Percentiles rank a stretch among this genome's conserved stretches.
Conservation (phyloP, 2,329 filamentous ascomycete species). For the Cercospora sp. region DNA sequence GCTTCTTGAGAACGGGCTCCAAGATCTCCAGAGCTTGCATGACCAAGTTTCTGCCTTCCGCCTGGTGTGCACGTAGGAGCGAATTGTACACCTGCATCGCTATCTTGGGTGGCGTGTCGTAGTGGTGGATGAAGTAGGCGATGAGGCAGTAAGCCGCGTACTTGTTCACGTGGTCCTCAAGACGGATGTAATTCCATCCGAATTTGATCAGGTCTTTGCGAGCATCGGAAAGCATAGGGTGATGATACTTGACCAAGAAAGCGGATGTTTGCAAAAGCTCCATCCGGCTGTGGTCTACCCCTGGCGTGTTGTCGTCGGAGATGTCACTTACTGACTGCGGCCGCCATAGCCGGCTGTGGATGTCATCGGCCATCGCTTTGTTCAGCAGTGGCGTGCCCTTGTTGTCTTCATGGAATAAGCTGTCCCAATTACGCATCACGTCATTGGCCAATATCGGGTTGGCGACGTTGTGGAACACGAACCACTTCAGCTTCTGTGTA, state of each 20-base stretch:
- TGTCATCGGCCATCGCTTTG: constrained; percentile 79
- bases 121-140: constrained; percentile 95
- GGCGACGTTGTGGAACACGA: constrained; percentile 85
- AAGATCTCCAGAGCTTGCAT: constrained; percentile 93
- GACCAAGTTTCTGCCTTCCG: constrained; percentile 86
- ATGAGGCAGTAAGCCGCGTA: constrained; percentile 97
- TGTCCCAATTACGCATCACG: constrained; percentile 77
- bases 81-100: constrained; percentile 93
- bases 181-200: constrained; percentile 94
- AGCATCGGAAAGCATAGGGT: constrained; percentile 80
- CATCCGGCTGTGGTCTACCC: constrained; percentile 93
- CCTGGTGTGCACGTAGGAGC: constrained; percentile 87
- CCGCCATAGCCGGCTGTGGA: constrained; percentile 93
- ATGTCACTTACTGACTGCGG: constrained; percentile 71
- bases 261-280: constrained; percentile 93
- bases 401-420: constrained; percentile 52
- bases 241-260: constrained; percentile 92
- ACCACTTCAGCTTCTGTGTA: constrained; percentile 88
- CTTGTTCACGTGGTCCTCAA: constrained; percentile 99
- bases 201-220: constrained; percentile 99
- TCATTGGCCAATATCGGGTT: constrained; percentile 98
- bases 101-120: constrained; percentile 95
- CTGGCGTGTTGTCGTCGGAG: constrained; percentile 79
- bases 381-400: constrained; percentile 76
- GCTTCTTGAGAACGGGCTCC: constrained; percentile 87